Percentiles rank a stretch among this genome's conserved stretches.
phyloP scores from a whole-genome alignment of 805 yeast species.

The Wickerhamiella occidentalis region DNA sequence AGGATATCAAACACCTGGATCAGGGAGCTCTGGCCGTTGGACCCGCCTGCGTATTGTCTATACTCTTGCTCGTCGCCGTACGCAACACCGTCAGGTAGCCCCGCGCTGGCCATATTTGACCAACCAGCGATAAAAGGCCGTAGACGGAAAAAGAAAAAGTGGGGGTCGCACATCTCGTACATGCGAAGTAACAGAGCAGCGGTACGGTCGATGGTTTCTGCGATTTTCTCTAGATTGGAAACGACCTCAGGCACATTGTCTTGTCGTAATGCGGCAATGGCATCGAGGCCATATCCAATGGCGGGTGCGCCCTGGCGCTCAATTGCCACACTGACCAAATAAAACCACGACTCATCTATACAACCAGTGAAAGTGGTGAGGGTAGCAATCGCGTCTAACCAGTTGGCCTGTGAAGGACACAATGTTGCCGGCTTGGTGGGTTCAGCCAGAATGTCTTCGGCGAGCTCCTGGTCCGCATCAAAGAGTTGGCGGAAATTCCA shows the following conservation, averaged over 20 bases:
- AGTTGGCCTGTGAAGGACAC: slow-evolving; percentile 7
- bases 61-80: slow-evolving; percentile 56
- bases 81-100: slow-evolving; percentile 63
- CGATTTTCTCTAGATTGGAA: slow-evolving; percentile 45
- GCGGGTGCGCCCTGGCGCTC: slow-evolving; percentile 72
- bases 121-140: slow-evolving; percentile 92
- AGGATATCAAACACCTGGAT: slow-evolving; percentile 77
- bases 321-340: slow-evolving; percentile 73
- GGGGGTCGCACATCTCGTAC: slow-evolving; percentile 94
- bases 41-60: slow-evolving; percentile 68
- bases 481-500: slow-evolving; percentile 72
- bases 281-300: slow-evolving; percentile 53
- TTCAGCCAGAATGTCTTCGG: background rate
- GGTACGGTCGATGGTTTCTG: slow-evolving; percentile 61
- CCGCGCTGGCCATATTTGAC: slow-evolving; percentile 81
- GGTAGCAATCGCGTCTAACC: slow-evolving; percentile 40
- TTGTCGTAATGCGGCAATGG: slow-evolving; percentile 44
- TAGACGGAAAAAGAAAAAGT: slow-evolving; percentile 71
- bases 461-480: slow-evolving; percentile 10
- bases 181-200: slow-evolving; percentile 64
- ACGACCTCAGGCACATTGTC: slow-evolving; percentile 35
- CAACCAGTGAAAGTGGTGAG: slow-evolving; percentile 81
- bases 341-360: slow-evolving; percentile 89
- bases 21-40: slow-evolving; percentile 85
- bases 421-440: background rate